Percentiles rank a stretch among this genome's conserved stretches.
These are phyloP conservation scores for Blastomyces percursus DNA, from an alignment of 2,329 filamentous ascomycete genomes.

Conservation along the genomic window DNA sequence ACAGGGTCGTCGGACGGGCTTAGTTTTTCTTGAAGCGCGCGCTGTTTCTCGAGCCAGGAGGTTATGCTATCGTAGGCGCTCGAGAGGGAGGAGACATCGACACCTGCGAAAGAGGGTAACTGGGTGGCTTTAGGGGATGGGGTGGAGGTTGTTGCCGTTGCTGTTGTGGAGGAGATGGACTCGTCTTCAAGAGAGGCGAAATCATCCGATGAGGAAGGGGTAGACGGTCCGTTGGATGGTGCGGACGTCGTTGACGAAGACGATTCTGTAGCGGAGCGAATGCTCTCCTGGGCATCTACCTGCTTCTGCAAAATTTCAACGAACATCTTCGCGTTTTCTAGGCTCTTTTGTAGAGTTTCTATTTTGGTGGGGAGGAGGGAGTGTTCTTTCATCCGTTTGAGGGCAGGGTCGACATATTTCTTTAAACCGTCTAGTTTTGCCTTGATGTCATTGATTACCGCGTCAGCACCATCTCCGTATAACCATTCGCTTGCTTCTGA, in stretches of 20 bases:
- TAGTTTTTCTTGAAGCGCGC: conserved; percentile 60
- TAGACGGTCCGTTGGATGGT: conserved; percentile 20
- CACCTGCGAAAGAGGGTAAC: conserved; percentile 55
- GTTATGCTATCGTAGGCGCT: conserved; percentile 51
- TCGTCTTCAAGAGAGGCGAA: conserved; percentile 73
- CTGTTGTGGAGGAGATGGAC: conserved; percentile 21
- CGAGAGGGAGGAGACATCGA: conserved; percentile 59
- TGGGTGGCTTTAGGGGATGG: conserved; percentile 31
- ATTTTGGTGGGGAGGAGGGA: conserved; percentile 60
- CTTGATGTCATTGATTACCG: conserved; percentile 62
- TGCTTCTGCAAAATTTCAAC: conserved; percentile 58
- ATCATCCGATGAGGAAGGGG: conserved; percentile 24
- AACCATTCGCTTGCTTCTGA: conserved; percentile 75
- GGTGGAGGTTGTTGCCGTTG: conserved; percentile 22
- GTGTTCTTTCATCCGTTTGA: conserved; percentile 63
- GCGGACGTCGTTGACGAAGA: conserved; percentile 36
- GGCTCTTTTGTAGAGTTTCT: conserved; percentile 54
- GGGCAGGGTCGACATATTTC: conserved; percentile 64
- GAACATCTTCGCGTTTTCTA: conserved; percentile 62
- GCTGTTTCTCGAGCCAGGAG: conserved; percentile 64
- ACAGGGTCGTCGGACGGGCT: conserved; percentile 61
- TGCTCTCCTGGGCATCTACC: conserved; percentile 59
- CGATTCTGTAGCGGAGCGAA: conserved; percentile 32
- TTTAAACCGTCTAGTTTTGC: conserved; percentile 66
- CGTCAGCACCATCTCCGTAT: conserved; percentile 70